Evolutionary conservation across 441 rosid genomes (phyloP).

Genomic region (Daphne laureola): DNA sequence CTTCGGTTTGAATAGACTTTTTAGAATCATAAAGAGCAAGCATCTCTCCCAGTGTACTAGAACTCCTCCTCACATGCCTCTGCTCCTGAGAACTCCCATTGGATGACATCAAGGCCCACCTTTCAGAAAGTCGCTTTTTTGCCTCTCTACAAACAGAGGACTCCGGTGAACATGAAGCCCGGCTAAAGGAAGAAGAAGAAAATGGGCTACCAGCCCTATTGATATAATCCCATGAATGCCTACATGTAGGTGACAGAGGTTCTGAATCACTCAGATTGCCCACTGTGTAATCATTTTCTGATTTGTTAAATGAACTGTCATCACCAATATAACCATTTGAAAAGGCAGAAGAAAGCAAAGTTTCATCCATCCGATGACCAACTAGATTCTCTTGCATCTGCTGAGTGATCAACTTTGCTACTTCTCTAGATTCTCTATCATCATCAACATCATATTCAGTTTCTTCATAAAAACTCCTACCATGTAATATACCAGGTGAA

Average conservation of each 20-base stretch:
- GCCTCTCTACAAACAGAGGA: slow-evolving; percentile 95
- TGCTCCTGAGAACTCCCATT: slow-evolving; percentile 46
- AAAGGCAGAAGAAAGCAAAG: slow-evolving; percentile 60
- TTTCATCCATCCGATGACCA: slow-evolving; percentile 60
- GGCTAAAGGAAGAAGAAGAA: slow-evolving; percentile 68
- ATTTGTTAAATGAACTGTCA: slow-evolving; percentile 58
- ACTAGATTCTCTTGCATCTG: slow-evolving; percentile 35
- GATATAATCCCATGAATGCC: slow-evolving; percentile 77
- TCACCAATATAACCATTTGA: slow-evolving; percentile 72
- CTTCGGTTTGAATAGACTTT: slow-evolving; percentile 30
- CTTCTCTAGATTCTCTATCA: slow-evolving; percentile 44
- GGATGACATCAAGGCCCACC: slow-evolving; percentile 89
- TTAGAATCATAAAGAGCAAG: slow-evolving; percentile 76
- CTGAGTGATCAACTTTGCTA: slow-evolving; percentile 40
- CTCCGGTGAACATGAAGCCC: slow-evolving; percentile 73
- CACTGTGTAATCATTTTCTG: slow-evolving; percentile 46
- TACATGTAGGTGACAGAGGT: slow-evolving; percentile 60
- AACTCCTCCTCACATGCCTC: slow-evolving; percentile 47
- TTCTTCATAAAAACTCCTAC: slow-evolving; percentile 33
- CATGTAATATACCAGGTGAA: slow-evolving; percentile 31
- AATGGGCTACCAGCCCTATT: slow-evolving; percentile 64
- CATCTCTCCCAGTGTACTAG: slow-evolving; percentile 98
- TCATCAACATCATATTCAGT: slow-evolving; percentile 43
- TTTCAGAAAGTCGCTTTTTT: slow-evolving; percentile 87
- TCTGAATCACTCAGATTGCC: slow-evolving; percentile 70